These are phyloP conservation scores for Hansenula lynferdii DNA, from an alignment of 1,139 yeast species.

Conservation along the genomic window DNA sequence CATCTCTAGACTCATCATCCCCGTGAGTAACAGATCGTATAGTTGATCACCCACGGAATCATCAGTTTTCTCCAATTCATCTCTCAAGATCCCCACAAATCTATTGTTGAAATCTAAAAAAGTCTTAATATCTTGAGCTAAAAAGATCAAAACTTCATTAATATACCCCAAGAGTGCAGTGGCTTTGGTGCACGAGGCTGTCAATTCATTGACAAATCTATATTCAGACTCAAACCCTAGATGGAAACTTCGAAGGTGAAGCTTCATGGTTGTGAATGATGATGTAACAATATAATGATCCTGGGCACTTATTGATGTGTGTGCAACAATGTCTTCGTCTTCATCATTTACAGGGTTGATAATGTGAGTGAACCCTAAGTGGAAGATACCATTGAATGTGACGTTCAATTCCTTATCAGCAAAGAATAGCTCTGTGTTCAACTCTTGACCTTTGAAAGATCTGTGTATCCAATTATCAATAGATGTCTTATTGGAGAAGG, in stretches of 20 bases:
- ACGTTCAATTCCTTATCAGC: conserved; percentile 22
- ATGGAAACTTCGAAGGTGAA: conserved; percentile 13
- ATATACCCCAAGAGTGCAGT: conserved; percentile 32
- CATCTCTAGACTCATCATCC: conserved; percentile 45
- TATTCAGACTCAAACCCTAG: conserved; percentile 7
- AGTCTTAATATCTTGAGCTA: conserved; percentile 36
- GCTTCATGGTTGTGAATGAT: conserved; percentile 16
- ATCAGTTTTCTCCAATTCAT: conserved; percentile 14
- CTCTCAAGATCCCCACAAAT: conserved; percentile 28
- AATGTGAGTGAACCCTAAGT: conserved; percentile 20
- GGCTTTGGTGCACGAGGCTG: conserved; percentile 26
- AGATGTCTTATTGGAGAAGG: conserved; percentile 22
- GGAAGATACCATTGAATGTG: conserved; percentile 31
- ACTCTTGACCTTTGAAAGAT: conserved; percentile 22
- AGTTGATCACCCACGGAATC: conserved; percentile 32
- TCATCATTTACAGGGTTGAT: conserved; percentile 9
- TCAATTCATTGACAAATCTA: conserved; percentile 24
- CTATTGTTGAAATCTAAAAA: conserved; percentile 36
- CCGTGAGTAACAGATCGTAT: conserved; percentile 52
- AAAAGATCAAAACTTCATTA: conserved; percentile 32
- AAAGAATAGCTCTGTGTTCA: conserved; percentile 29
- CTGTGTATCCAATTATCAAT: conserved; percentile 25
- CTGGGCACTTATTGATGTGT: conserved; percentile 4
- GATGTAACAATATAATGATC: conserved; percentile 18
- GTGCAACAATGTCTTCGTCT: conserved; percentile 19